These are phyloP conservation scores for Dendrothele bispora DNA, from an alignment of 768 basidiomycete genomes.

Conservation along the genomic window DNA sequence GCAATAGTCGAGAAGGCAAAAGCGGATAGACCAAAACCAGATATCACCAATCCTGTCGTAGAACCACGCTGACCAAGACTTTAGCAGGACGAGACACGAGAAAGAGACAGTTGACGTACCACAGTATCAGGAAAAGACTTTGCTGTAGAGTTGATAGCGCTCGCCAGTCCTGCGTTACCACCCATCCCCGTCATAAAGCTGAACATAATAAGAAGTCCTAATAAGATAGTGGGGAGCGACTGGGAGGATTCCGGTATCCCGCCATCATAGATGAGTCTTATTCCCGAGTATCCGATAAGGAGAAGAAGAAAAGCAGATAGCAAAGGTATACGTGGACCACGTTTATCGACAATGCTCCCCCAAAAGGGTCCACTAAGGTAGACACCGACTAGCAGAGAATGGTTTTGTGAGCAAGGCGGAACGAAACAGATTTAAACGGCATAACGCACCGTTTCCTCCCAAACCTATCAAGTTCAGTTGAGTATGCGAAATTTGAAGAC, in stretches of 20 bases:
- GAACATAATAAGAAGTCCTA: slow-evolving; percentile 44
- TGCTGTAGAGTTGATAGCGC: slow-evolving; percentile 58
- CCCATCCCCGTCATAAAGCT: slow-evolving; percentile 59
- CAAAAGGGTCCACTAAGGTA: slow-evolving; percentile 54
- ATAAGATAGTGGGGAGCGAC: slow-evolving; percentile 16
- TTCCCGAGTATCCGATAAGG: slow-evolving; percentile 54
- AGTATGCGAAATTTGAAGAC: slow-evolving; percentile 56
- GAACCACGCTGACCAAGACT: slow-evolving; percentile 45
- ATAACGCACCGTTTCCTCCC: slow-evolving; percentile 45
- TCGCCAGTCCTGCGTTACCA: slow-evolving; percentile 51
- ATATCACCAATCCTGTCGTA: slow-evolving; percentile 55
- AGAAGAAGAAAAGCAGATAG: slow-evolving; percentile 44
- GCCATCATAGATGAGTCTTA: slow-evolving; percentile 44
- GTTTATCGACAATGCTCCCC: slow-evolving; percentile 56
- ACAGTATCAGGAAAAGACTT: slow-evolving; percentile 54
- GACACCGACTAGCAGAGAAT: slow-evolving; percentile 43
- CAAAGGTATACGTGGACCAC: slow-evolving; percentile 53
- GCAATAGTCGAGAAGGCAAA: slow-evolving; percentile 67
- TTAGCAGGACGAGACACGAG: not conserved
- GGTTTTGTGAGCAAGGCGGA: not conserved
- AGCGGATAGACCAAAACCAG: slow-evolving; percentile 68
- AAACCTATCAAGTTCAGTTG: slow-evolving; percentile 60
- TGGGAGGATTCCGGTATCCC: slow-evolving; percentile 28
- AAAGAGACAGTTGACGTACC: slow-evolving; percentile 28
- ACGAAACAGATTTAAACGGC: not conserved